Base-by-base conservation (phyloP, 1,139 yeast genomes). In the Taphrina wiesneri region DNA sequence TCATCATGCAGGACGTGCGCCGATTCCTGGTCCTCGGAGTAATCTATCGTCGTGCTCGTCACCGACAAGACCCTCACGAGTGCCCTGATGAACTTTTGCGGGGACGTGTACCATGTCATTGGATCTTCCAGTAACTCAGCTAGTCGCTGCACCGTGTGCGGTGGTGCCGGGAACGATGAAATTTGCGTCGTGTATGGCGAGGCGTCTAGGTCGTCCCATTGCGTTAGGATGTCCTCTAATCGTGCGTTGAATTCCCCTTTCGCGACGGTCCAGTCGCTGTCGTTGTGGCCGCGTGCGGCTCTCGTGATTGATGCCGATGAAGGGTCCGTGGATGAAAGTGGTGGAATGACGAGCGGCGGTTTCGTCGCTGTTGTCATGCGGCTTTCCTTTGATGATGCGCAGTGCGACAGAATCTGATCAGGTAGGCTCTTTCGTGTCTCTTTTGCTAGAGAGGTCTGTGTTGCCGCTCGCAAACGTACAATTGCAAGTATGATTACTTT, bases 61-160 rank as follows among this genome's bases (percentile, higher is more conserved):
- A 60, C 64, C 30, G 64, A 60, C 5, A 60, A 34, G 36, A 75
- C 73, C 25, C 73, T 73, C 28, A 75, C 75, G 26, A 79, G 59
- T 0, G 82, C 82, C 17, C 74, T 70, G 0, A 78, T 67, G 56
- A 74, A 79, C 70, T 79, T 79, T 41, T 75, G 76, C 0, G 74
- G 75, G 28, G 72, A 75, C 25, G 73, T 71, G 43, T 76, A 76
- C 70, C 78, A 80, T 19, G 78, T 77, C 17, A 67, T 68, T 0
- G 86, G 86, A 13, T 77, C 74, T 0, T 75, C 65, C 1, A 85
- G 69, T 25, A 86, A 73, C 72, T 86, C 90, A 0, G 85, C 81
- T 9, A 86, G 70, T 63, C 90, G 73, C 53, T 80, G 77, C 0
- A 84, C 72, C 0, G 88, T 85, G 73, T 84, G 86, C 0, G 89